These are phyloP conservation scores for Aurinia saxatilis DNA, from an alignment of 345 rosid genomes.

Conservation along the genomic window DNA sequence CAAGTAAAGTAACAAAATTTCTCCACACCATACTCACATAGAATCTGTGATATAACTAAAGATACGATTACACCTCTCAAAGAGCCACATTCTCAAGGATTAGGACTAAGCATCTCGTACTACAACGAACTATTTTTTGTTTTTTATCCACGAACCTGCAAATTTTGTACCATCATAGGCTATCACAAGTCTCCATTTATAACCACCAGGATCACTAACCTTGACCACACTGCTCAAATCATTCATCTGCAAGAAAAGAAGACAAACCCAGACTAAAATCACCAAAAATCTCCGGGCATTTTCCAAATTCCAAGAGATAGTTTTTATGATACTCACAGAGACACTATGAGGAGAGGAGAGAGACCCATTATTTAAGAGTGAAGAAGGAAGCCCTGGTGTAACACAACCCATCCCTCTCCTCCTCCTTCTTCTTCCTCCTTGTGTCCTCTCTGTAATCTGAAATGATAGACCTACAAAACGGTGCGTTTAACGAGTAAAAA, in stretches of 20 bases:
- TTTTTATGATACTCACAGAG: constrained; percentile 12
- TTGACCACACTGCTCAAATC: constrained; percentile 21
- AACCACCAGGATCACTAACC: constrained; percentile 21
- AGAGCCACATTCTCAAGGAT: neutral
- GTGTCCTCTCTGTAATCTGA: neutral
- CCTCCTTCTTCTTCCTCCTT: neutral
- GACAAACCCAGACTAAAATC: neutral
- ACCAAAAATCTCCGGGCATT: neutral
- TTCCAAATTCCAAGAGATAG: neutral
- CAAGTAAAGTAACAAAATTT: neutral
- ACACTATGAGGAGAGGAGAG: constrained; percentile 19
- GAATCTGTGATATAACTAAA: neutral
- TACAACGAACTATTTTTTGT: neutral
- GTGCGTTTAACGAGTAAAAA: neutral
- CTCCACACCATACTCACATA: neutral
- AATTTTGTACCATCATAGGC: constrained; percentile 79
- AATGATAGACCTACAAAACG: neutral
- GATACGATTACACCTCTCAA: neutral
- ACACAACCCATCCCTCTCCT: constrained; percentile 38
- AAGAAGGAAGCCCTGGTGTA: constrained; percentile 30
- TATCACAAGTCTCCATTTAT: constrained; percentile 78
- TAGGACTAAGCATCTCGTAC: neutral
- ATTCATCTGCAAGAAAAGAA: constrained; percentile 10
- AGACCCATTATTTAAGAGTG: constrained; percentile 20
- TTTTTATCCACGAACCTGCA: constrained; percentile 38